These are phyloP conservation scores for Sutorius eximius DNA, from an alignment of 1,284 basidiomycete genomes.

Conservation along the genomic window DNA sequence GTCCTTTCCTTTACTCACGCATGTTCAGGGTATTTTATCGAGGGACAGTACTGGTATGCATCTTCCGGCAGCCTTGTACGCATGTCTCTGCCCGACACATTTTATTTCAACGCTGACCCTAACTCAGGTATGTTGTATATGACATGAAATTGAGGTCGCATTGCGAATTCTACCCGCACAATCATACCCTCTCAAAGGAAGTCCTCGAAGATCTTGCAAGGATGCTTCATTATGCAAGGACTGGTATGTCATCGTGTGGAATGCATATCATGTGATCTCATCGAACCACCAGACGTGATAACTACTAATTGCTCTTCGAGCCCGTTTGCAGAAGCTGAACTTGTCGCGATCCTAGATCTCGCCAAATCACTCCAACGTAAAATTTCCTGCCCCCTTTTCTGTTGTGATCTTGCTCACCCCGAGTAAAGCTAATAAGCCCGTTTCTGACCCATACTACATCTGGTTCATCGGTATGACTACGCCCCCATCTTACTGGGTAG, in stretches of 20 bases:
- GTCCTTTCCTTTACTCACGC: background rate
- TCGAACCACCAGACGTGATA: conserved; percentile 13
- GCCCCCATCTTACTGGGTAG: background rate
- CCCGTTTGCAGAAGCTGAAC: conserved; percentile 19
- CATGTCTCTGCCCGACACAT: background rate
- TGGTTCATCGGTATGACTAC: conserved; percentile 17
- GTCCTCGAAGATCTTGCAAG: conserved; percentile 5
- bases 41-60: conserved; percentile 16
- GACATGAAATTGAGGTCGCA: conserved; percentile 12
- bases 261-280: background rate
- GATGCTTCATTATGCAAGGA: too few species aligned
- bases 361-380: conserved; percentile 21
- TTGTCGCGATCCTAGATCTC: conserved; percentile 10
- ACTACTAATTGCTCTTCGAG: conserved; percentile 22
- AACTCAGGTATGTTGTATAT: background rate
- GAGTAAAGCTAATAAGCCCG: conserved; percentile 4
- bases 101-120: background rate
- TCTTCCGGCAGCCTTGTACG: background rate
- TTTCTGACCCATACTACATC: conserved; percentile 5
- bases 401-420: conserved; percentile 1
- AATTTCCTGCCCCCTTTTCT: background rate
- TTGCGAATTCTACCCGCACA: conserved; percentile 21
- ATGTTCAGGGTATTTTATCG: conserved; percentile 16
- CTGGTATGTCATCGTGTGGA: too few species aligned
- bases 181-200: background rate